Base-by-base conservation (phyloP, 2,329 filamentous ascomycete genomes). In the Trichothecium sympodiale region DNA sequence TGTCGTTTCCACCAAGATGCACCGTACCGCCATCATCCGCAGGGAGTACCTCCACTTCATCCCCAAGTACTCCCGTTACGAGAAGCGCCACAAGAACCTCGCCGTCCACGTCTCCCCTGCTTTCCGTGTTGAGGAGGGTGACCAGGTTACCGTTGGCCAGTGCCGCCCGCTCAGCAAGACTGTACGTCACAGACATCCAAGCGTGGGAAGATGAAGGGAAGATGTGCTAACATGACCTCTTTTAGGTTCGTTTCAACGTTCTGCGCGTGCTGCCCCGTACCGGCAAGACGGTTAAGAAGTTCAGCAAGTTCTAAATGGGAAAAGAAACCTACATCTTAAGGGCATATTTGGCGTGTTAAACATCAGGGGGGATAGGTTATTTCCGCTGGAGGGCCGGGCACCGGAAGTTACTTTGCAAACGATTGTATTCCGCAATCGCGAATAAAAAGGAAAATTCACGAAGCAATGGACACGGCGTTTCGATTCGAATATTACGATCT, bases 1-100 rank as follows among this genome's bases (percentile, higher is more conserved):
- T 64, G 91, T 98, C 62, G 83, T 96, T 62, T 96, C 89, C 59
- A 98, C 91, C 72, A 98, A 98, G 85, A 98, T 98, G 91, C 91
- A 98, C 84, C 85, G 91, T 72, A 98, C 91, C 59, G 74, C 96
- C 65, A 83, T 98, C 73, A 93, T 98, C 78, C 91, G 91, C 68
- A 83, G 91, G 71, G 91, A 98, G 79, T 98, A 98, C 79, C 86
- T 98, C 47, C 91, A 98, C 78, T 98, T 85, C 74, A 83, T 98
- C 65, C 88, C 88, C 69, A 98, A 98, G 78, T 98, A 98, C 81
- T 77, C 84, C 65, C 85, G 91, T 81, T 98, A 98, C 71, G 93
- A 98, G 86, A 96, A 95, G 83, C 80, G 91, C 68, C 91, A 98
- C 85, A 95, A 95, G 83, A 98, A 98, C 82, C 78, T 98, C 51